Conservation (phyloP, 257 asterid genomes). For the Verbascum thapsus region DNA sequence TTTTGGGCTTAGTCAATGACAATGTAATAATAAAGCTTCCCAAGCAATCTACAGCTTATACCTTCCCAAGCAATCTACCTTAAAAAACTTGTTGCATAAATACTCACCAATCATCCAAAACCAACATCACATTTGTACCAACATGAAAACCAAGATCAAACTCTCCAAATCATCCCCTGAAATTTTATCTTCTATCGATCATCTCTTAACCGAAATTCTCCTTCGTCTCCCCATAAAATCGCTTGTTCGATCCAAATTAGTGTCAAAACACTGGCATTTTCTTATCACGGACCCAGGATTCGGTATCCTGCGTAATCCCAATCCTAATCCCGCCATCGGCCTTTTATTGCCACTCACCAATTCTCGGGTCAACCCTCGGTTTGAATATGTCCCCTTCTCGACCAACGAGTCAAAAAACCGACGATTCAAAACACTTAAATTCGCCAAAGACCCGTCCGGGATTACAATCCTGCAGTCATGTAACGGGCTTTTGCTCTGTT, state of each 20-base stretch:
- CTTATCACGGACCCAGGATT: constrained; percentile 36
- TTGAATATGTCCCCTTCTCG: constrained; percentile 31
- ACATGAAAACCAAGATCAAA: constrained; percentile 31
- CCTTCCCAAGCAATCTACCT: not conserved
- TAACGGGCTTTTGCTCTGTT: constrained; percentile 42
- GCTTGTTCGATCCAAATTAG: constrained; percentile 35
- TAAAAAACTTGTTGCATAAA: not conserved
- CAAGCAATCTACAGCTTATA: not conserved
- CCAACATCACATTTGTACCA: not conserved
- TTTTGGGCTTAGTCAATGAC: not conserved
- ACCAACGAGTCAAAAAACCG: not conserved
- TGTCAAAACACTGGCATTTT: constrained; percentile 44
- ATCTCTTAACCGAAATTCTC: constrained; percentile 38
- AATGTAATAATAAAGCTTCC: not conserved
- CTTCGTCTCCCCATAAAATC: constrained; percentile 37
- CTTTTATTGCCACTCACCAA: not conserved
- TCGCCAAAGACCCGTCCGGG: constrained; percentile 10
- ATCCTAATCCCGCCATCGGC: constrained; percentile 29
- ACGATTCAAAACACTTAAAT: constrained; percentile 4
- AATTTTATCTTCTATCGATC: constrained; percentile 30
- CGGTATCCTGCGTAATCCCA: constrained; percentile 20
- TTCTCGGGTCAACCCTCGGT: not conserved
- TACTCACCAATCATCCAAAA: not conserved
- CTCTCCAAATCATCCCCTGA: constrained; percentile 17
- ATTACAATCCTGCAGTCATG: constrained; percentile 40